Base-by-base conservation (phyloP, 495 filamentous ascomycete species). In the Usnea hakonensis region DNA sequence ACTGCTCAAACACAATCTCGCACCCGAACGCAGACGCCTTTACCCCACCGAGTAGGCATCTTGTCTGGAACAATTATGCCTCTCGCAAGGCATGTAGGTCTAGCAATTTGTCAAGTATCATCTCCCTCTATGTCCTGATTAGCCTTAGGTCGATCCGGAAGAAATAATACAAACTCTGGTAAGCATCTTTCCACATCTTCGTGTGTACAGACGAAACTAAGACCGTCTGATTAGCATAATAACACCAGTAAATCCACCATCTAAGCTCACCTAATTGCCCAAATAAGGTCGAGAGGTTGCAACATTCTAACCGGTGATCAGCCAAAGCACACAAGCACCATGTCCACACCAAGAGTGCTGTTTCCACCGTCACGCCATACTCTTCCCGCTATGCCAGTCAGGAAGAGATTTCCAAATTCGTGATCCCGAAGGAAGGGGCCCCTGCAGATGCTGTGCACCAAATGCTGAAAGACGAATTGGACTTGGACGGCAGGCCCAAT, bases 401-500 rank as follows among this genome's bases (percentile, higher is more conserved):
- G 60, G 72, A 75, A 32, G 82, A 86, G 50, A 83, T 89, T n/a
- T 80, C 85, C 41, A 90, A 89, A 65, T 90, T 83, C 73, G 73
- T 73, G 50, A 82, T 90, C 32, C 86, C 87, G 0, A 65, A 80
- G 19, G 67, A 85, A 44, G 87, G 87, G 21, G 80, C 83, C 1
- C 82, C 84, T 0, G 79, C 83, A 16, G 85, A 87, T 62, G 79
- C 80, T 0, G 85, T 86, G 1, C 82, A 86, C 60, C 84, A 89
- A 63, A 77, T 90, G 69, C 78, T 90, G 59, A 85, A 83, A 56
- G 88, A 90, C 69, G 87, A 90, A 67, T 71, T 90, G 1, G 87
- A 90, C 70, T 78, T 90, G 0, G 87, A 90, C 69, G 87, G 87
- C 36, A 76, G 78, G n/a, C 86, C 87, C 1, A 89, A 87, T 65